Base-by-base conservation (phyloP, 2,329 filamentous ascomycete species). In the Epichloe coenophiala region DNA sequence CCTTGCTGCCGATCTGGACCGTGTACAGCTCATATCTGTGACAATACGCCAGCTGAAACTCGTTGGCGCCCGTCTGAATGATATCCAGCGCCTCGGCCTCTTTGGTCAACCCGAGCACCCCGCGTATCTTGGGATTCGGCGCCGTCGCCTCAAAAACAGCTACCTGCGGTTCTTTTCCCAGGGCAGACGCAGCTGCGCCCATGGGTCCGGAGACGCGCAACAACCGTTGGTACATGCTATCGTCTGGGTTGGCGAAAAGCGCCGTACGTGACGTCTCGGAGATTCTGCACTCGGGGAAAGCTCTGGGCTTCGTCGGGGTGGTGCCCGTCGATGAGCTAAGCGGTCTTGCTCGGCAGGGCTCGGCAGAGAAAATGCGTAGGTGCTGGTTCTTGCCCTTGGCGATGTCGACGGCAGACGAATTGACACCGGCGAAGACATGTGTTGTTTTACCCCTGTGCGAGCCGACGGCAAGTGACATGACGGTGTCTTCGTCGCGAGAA, bases 401-500 rank as follows among this genome's bases (percentile, higher is more conserved):
- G 56, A 90, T 76, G 52, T 88, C 83, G 5, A 75, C 76, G 44
- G 81, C 75, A 52, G 83, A 85, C 53, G 88, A 89, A 65, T 95
- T 96, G 69, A 95, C 83, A 49, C 89, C 89, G 27, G 89, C 87
- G 57, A 86, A 82, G 49, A 71, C 43, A 42, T 73, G 64, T 23
- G 77, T 78, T 45, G 61, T 72, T 59, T 75, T 81, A 47, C 71
- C 72, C 67, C 71, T 77, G 66, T 61, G 76, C 62, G 70, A 76
- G 56, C 88, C 81, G 48, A 84, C 79, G 41, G 82, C 88, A 47
- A 96, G 74, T 50, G 86, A 90, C 56, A 85, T 88, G 52, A 95
- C 87, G 51, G 86, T 94, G 68, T 97, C 91, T 70, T 96, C 90
- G 62, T 90, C 81, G 58, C 81, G 77, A 54, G 86, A 86, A 46